A percentile compares a stretch with the other conserved stretches of the same genome.
These are phyloP conservation scores for Afroboletus lepidellus DNA, from an alignment of 1,284 basidiomycete genomes.

Conservation along the genomic window DNA sequence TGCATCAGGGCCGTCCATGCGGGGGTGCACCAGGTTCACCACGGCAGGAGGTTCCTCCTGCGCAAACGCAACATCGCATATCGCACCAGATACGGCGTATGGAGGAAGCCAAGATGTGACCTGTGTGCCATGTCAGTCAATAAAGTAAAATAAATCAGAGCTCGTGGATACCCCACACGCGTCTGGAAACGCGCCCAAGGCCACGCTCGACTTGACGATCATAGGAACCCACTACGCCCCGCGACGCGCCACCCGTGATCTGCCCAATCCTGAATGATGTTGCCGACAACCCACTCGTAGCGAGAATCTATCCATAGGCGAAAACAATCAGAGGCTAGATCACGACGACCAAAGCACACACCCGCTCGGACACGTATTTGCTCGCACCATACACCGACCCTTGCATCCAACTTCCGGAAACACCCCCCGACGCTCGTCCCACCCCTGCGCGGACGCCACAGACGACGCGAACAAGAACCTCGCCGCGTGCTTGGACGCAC, in stretches of 20 bases:
- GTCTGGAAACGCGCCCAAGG: slow-evolving; percentile 22
- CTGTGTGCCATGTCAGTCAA: slow-evolving; percentile 6
- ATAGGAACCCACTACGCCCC: slow-evolving; percentile 30
- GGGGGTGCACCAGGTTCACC: slow-evolving; percentile 32
- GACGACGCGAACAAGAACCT: slow-evolving; percentile 36
- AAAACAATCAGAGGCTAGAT: background rate
- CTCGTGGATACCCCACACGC: slow-evolving; percentile 13
- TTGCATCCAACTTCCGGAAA: slow-evolving; percentile 21
- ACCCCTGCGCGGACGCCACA: slow-evolving; percentile 22
- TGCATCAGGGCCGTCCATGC: slow-evolving; percentile 24
- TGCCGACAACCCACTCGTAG: slow-evolving; percentile 16
- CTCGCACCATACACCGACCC: slow-evolving; percentile 23
- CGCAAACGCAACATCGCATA: slow-evolving; percentile 26
- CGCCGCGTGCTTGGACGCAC: slow-evolving; percentile 22
- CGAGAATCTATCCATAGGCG: slow-evolving; percentile 13
- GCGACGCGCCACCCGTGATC: slow-evolving; percentile 17
- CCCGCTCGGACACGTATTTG: slow-evolving; percentile 28
- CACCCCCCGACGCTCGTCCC: slow-evolving; percentile 14
- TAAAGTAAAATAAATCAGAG: background rate
- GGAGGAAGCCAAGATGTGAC: slow-evolving; percentile 31
- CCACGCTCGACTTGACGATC: slow-evolving; percentile 26
- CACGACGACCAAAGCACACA: slow-evolving; percentile 12
- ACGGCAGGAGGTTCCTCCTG: slow-evolving; percentile 12
- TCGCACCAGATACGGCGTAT: slow-evolving; percentile 24
- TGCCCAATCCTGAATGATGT: slow-evolving; percentile 26